These are phyloP conservation scores for Sugiyamaella grinbergsii DNA, from an alignment of 1,139 yeast species.

Conservation along the genomic window DNA sequence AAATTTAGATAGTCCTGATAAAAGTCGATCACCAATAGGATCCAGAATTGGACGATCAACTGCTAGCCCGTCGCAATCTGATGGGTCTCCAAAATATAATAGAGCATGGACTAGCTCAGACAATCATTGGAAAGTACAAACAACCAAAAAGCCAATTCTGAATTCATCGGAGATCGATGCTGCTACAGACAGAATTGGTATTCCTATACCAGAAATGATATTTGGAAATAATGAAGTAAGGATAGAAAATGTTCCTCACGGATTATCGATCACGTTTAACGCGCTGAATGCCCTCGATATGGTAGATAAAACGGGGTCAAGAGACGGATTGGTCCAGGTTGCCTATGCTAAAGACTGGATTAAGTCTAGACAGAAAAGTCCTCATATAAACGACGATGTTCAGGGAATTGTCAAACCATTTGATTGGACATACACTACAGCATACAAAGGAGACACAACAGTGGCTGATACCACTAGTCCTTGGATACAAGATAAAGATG, in stretches of 20 bases:
- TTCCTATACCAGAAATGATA: conserved; percentile 96
- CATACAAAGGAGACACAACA: conserved; percentile 62
- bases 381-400: conserved; percentile 44
- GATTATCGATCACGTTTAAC: conserved; percentile 63
- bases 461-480: conserved; percentile 26
- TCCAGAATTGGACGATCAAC: background rate
- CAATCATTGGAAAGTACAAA: conserved; percentile 65
- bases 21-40: background rate
- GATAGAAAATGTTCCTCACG: conserved; percentile 46
- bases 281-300: conserved; percentile 78
- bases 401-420: conserved; percentile 71
- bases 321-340: conserved; percentile 60
- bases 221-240: conserved; percentile 80
- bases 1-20: background rate
- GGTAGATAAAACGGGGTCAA: conserved; percentile 55
- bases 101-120: conserved; percentile 13
- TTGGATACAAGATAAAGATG: conserved; percentile 30
- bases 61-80: background rate
- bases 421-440: conserved; percentile 95
- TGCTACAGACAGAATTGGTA: conserved; percentile 60
- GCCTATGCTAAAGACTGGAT: conserved; percentile 92
- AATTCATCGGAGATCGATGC: conserved; percentile 72
- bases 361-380: conserved; percentile 51
- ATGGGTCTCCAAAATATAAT: background rate
- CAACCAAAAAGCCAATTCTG: conserved; percentile 75